A percentile compares a stretch with the other conserved stretches of the same genome.
Evolutionary conservation across 495 filamentous ascomycete species (phyloP).

Genomic region (Cudoniella acicularis): DNA sequence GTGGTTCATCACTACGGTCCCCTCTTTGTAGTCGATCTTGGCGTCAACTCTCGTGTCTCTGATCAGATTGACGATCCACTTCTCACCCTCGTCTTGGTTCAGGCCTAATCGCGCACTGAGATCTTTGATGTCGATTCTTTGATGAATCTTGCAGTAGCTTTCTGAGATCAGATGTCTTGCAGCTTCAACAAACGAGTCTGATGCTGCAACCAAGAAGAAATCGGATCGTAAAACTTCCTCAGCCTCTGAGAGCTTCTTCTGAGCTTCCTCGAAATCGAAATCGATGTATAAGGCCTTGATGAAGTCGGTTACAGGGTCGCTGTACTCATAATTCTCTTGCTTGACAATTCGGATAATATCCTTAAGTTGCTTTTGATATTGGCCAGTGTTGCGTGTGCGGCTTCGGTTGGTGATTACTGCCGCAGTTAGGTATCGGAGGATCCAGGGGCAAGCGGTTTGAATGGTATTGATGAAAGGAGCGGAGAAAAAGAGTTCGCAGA

Average conservation of each 20-base stretch:
- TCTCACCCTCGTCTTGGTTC: constrained; percentile 92
- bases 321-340: constrained; percentile 97
- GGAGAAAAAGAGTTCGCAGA: constrained; percentile 96
- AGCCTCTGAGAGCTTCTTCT: constrained; percentile 83
- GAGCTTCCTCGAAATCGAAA: constrained; percentile 98
- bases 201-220: constrained; percentile 86
- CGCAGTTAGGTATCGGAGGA: constrained; percentile 88
- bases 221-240: constrained; percentile 89
- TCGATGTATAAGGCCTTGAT: constrained; percentile 94
- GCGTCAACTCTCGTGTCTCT: constrained; percentile 95
- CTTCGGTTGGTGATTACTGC: constrained; percentile 94
- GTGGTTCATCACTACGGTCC: constrained; percentile 99
- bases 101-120: constrained; percentile 85
- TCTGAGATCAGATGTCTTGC: constrained; percentile 96
- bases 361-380: constrained; percentile 97
- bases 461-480: constrained; percentile 98
- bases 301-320: constrained; percentile 92
- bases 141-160: constrained; percentile 99
- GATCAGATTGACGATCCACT: constrained; percentile 99
- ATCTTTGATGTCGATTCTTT: constrained; percentile 96
- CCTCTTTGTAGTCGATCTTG: constrained; percentile 98
- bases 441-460: constrained; percentile 96
- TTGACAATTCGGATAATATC: constrained; percentile 90
- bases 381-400: constrained; percentile 72
- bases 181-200: constrained; percentile 89